Percentiles rank a stretch among this genome's conserved stretches.
Conservation (phyloP, 1,284 basidiomycete species). For the Ustilago hordei region DNA sequence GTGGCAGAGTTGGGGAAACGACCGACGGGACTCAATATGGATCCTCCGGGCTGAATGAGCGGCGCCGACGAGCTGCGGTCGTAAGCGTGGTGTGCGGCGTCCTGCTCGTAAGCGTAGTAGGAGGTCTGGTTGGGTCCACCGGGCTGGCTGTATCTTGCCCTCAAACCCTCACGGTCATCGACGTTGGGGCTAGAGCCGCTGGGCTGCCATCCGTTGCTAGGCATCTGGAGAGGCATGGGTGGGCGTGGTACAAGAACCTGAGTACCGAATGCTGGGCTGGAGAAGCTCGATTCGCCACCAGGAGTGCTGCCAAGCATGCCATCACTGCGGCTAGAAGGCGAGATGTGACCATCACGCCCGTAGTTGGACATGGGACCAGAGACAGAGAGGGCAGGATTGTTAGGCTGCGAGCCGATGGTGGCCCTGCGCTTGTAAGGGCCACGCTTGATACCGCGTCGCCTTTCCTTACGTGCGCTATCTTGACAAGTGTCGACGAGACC, state of each 20-base stretch:
- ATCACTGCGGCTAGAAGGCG: slow-evolving; percentile 39
- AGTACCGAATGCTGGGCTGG: slow-evolving; percentile 40
- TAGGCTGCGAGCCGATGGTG: slow-evolving; percentile 53
- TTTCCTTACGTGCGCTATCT: slow-evolving; percentile 84
- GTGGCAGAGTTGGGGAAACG: slow-evolving; percentile 33
- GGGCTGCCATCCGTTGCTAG: slow-evolving; percentile 31
- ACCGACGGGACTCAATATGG: slow-evolving; percentile 41
- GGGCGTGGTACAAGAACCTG: slow-evolving; percentile 35
- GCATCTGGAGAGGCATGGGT: slow-evolving; percentile 50
- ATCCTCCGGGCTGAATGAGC: slow-evolving; percentile 31
- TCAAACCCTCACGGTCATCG: slow-evolving; percentile 44
- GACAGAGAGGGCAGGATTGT: slow-evolving; percentile 29
- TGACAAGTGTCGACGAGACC: slow-evolving; percentile 82
- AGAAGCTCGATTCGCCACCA: slow-evolving; percentile 40
- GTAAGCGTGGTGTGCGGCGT: slow-evolving; percentile 37
- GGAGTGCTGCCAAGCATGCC: slow-evolving; percentile 43
- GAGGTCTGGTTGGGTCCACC: slow-evolving; percentile 17
- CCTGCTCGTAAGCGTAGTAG: slow-evolving; percentile 48
- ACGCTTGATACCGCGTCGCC: slow-evolving; percentile 85
- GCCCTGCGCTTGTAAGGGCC: slow-evolving; percentile 85
- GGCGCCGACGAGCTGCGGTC: slow-evolving; percentile 49
- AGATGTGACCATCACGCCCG: slow-evolving; percentile 39
- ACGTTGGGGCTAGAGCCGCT: slow-evolving; percentile 24
- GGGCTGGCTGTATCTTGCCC: slow-evolving; percentile 32
- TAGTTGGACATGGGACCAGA: slow-evolving; percentile 30